phyloP scores from a whole-genome alignment of 2,329 filamentous ascomycete species.

The Aureobasidium sp. region DNA sequence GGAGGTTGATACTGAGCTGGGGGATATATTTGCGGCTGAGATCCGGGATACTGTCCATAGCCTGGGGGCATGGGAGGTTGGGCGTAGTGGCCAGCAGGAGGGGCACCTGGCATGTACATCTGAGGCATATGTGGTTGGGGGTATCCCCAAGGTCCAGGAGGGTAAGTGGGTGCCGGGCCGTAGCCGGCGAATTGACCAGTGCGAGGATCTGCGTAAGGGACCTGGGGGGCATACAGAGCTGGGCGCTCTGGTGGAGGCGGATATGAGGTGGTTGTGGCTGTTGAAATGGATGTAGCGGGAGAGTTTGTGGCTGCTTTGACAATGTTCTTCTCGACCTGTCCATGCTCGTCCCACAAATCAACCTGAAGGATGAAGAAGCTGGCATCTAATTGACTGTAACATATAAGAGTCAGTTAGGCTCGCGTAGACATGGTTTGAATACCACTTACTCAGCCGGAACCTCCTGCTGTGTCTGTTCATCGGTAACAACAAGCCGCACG shows the following conservation, averaged over 20 bases:
- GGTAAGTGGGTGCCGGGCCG: neutral
- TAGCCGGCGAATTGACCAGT: neutral
- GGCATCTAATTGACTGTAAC: constrained; percentile 48
- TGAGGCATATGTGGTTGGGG: neutral
- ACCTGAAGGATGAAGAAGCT: constrained; percentile 61
- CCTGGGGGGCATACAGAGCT: constrained; percentile 17
- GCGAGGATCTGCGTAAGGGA: neutral
- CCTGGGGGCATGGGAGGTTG: constrained; percentile 7
- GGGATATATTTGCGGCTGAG: constrained; percentile 4
- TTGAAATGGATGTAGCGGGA: constrained; percentile 64
- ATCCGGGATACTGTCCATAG: constrained; percentile 13
- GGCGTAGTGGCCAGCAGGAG: neutral
- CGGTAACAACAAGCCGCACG: constrained; percentile 71
- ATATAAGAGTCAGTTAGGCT: constrained; percentile 1
- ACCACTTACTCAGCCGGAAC: constrained; percentile 42
- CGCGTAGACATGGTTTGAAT: neutral
- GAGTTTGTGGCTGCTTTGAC: constrained; percentile 57
- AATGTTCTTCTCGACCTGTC: constrained; percentile 56
- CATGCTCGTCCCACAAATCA: constrained; percentile 58
- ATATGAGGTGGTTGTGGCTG: constrained; percentile 71
- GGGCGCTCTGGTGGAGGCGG: constrained; percentile 39
- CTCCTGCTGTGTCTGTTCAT: constrained; percentile 66
- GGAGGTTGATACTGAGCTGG: neutral
- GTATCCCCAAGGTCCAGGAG: neutral
- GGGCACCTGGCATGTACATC: neutral